phyloP scores from a whole-genome alignment of 768 basidiomycete species.

The Tylopilus sp. region DNA sequence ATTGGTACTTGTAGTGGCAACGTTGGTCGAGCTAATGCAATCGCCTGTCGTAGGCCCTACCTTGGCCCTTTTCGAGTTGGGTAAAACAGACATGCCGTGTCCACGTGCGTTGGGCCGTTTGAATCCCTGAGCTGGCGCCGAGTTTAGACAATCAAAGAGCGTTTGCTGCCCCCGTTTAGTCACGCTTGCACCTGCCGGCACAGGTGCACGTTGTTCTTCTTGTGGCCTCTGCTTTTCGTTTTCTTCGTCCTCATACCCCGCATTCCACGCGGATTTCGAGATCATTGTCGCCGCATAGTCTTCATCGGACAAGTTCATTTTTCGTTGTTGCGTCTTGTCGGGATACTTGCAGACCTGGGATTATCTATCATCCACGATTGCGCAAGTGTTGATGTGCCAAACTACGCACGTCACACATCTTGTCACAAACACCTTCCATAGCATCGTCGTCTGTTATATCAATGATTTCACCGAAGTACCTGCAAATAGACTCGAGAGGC shows the following conservation, averaged over 20 bases:
- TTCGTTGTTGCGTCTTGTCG: slow-evolving; percentile 53
- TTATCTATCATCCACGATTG: background rate
- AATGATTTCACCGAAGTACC: slow-evolving; percentile 74
- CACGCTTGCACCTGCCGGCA: background rate
- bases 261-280: slow-evolving; percentile 18
- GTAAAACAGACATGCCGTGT: slow-evolving; percentile 6
- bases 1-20: background rate
- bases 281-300: slow-evolving; percentile 29
- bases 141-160: slow-evolving; percentile 19
- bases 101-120: slow-evolving; percentile 22
- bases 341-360: slow-evolving; percentile 75
- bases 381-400: background rate
- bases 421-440: slow-evolving; percentile 55
- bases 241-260: slow-evolving; percentile 28
- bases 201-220: slow-evolving; percentile 1
- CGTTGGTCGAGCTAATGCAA: background rate
- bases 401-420: slow-evolving; percentile 75
- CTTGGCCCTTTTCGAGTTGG: slow-evolving; percentile 23
- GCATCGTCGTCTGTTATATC: slow-evolving; percentile 43
- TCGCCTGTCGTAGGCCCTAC: slow-evolving; percentile 4
- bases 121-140: slow-evolving; percentile 15
- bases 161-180: slow-evolving; percentile 17
- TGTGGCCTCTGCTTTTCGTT: slow-evolving; percentile 1
- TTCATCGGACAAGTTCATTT: slow-evolving; percentile 46
- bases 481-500: slow-evolving; percentile 58